phyloP scores from a whole-genome alignment of 1,284 basidiomycete genomes.

The Rhizoctonia solani region DNA sequence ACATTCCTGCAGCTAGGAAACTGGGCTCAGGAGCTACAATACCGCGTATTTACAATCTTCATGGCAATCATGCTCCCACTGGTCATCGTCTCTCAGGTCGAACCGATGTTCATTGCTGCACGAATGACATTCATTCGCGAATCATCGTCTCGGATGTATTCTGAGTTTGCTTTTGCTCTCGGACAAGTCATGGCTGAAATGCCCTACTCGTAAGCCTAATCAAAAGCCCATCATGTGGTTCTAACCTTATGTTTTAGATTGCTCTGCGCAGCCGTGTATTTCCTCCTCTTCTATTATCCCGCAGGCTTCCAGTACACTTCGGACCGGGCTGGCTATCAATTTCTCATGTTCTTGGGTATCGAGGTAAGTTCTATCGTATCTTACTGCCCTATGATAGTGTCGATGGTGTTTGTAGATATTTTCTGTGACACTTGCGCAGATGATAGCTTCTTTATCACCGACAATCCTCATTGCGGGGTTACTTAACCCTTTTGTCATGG shows the following conservation, averaged over 20 bases:
- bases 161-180: slow-evolving; percentile 79
- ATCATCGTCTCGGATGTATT: slow-evolving; percentile 73
- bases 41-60: slow-evolving; percentile 73
- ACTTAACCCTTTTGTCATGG: slow-evolving; percentile 33
- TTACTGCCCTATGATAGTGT: too few relatives aligned
- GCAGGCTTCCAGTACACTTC: slow-evolving; percentile 71
- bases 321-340: slow-evolving; percentile 73
- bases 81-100: slow-evolving; percentile 78
- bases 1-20: slow-evolving; percentile 80
- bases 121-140: slow-evolving; percentile 72
- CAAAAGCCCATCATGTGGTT: too few relatives aligned
- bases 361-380: too few relatives aligned
- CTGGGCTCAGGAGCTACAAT: slow-evolving; percentile 75
- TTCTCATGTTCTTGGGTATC: slow-evolving; percentile 66
- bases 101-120: slow-evolving; percentile 84
- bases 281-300: slow-evolving; percentile 62
- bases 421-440: slow-evolving; percentile 44
- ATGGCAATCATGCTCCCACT: slow-evolving; percentile 67
- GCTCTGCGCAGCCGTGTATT: slow-evolving; percentile 74
- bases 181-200: slow-evolving; percentile 82
- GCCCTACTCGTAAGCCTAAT: slow-evolving; percentile 63
- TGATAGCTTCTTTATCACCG: slow-evolving; percentile 74
- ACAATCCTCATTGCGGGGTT: slow-evolving; percentile 56
- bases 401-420: too few relatives aligned
- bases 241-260: slow-evolving; percentile 46